Conservation (phyloP, 1,284 basidiomycete species). For the Microbotryum violaceum region DNA sequence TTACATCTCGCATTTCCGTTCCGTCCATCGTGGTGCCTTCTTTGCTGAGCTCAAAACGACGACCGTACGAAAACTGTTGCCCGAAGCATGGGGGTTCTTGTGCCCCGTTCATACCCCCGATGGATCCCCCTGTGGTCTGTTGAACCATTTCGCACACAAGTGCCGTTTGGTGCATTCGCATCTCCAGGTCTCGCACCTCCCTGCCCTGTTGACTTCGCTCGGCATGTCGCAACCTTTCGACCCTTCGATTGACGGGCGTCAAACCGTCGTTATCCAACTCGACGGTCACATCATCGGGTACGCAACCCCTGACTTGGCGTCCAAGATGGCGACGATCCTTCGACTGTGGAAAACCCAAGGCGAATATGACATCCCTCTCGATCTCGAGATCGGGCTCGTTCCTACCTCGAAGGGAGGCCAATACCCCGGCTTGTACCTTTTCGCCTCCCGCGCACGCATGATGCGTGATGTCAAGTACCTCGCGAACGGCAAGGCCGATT, state of each 20-base stretch:
- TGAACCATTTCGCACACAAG: constrained; percentile 92
- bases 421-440: constrained; percentile 93
- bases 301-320: constrained; percentile 67
- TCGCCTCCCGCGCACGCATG: constrained; percentile 82
- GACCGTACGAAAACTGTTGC: constrained; percentile 89
- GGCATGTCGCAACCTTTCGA: constrained; percentile 92
- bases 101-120: constrained; percentile 99
- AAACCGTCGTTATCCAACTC: constrained; percentile 81
- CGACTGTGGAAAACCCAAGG: constrained; percentile 95
- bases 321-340: constrained; percentile 71
- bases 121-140: constrained; percentile 92
- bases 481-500: constrained; percentile 75
- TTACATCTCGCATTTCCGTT: constrained; percentile 97
- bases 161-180: constrained; percentile 83
- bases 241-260: constrained; percentile 64
- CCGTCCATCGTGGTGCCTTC: constrained; percentile 98
- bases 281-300: constrained; percentile 96
- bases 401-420: constrained; percentile 86
- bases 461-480: constrained; percentile 96
- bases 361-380: constrained; percentile 71
- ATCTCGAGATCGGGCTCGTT: constrained; percentile 92
- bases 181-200: constrained; percentile 69
- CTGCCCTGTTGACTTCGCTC: constrained; percentile 70
- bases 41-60: constrained; percentile 99
- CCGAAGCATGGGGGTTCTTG: constrained; percentile 98